These are phyloP conservation scores for Colletotrichum filicis DNA, from an alignment of 2,329 filamentous ascomycete genomes.

Conservation along the genomic window DNA sequence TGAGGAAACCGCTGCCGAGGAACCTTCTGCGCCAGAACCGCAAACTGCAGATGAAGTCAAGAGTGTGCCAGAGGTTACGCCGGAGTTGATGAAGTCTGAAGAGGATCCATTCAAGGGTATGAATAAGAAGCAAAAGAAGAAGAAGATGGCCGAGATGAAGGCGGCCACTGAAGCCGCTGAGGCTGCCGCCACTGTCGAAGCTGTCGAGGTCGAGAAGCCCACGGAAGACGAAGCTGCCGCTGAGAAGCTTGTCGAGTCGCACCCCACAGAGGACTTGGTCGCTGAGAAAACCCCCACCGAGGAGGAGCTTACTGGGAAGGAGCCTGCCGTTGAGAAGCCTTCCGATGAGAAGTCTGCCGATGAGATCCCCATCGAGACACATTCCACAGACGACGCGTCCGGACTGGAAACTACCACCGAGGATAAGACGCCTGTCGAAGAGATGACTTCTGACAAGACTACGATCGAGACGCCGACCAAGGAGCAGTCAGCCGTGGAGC, in stretches of 20 bases:
- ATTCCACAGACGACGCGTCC: too few relatives aligned
- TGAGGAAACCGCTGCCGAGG: not conserved
- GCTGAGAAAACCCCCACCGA: not conserved
- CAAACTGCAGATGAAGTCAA: not conserved
- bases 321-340: not conserved
- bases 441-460: not conserved
- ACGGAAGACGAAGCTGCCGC: not conserved
- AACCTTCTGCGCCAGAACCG: not conserved
- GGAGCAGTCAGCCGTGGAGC: not conserved
- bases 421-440: not conserved
- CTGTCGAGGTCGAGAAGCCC: not conserved
- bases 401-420: not conserved
- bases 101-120: not conserved
- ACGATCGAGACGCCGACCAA: not conserved
- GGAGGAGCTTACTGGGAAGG: not conserved
- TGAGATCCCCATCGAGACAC: not conserved
- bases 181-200: not conserved
- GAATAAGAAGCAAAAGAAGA: conserved; percentile 29
- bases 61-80: not conserved
- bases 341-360: not conserved
- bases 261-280: not conserved
- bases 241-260: not conserved
- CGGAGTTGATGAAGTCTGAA: not conserved
- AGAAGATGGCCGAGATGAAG: conserved; percentile 20
- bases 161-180: not conserved